Evolutionary conservation across 2,329 filamentous ascomycete genomes (phyloP), one percentile per base, ranked within the genome.

Genomic region (Bipolaris oryzae): DNA sequence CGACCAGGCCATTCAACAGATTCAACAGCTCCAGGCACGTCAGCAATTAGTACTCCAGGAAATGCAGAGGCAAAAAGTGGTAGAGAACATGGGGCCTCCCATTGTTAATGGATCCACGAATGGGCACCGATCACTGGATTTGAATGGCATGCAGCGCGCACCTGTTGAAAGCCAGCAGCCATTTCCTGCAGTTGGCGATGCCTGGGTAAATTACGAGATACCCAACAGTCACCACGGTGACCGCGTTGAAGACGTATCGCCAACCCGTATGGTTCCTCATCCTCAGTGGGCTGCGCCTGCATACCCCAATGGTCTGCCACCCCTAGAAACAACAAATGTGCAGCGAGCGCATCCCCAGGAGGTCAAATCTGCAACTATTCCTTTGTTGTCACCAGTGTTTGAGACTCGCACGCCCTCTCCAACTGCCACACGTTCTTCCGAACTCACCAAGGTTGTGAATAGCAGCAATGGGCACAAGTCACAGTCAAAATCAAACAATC

Each of bases 381-480:
- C 80, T 4, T 60, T 82, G 20, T 80, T 93, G 2, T 92, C 90
- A 0, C 90, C 90, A 0, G 89, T 92, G 0, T 89, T 89, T 51
- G 90, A 92, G 76, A 84, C 85, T 5, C 82, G 84, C n/a, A 89
- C 87, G 0, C 88, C 89, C 2, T 91, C 89, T 1, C 89, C 89
- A 1, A 89, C 82, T 3, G 79, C 83, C 11, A 78, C 79, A 53
- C 81, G 87, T 52, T 70, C 74, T 16, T 50, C 62, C 5, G 72
- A 75, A 7, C 45, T 60, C 5, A 58, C 46, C 33, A 76, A 74
- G 57, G 43, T 63, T n/a, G 50, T 58, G 5, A 75, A 75, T 50
- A 70, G 69, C 38, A 56, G 28, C 16, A 74, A 73, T 44, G 68
- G 69, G 39, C 54, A 37, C 23, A 75, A 73, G 52, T 28, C 60